phyloP scores from a whole-genome alignment of 768 basidiomycete genomes.

The Fomitopsis pulvina region DNA sequence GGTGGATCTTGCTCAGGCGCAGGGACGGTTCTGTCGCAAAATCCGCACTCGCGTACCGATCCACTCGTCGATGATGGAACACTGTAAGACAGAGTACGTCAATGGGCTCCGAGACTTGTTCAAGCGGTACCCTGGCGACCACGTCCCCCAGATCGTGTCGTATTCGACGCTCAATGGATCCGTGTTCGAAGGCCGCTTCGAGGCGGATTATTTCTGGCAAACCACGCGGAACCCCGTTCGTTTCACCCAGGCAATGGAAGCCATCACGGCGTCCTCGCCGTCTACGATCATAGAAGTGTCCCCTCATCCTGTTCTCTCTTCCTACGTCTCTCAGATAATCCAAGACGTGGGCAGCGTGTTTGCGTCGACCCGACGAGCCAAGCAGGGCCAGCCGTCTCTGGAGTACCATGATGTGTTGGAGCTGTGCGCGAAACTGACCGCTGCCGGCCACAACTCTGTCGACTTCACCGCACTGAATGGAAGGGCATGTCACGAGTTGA shows the following conservation, averaged over 20 bases:
- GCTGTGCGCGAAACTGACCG: constrained; percentile 23
- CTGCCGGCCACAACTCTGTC: constrained; percentile 25
- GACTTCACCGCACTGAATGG: constrained; percentile 28
- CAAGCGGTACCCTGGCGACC: constrained; percentile 24
- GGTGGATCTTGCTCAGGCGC: constrained; percentile 20
- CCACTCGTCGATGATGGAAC: constrained; percentile 34
- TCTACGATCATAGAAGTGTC: constrained; percentile 31
- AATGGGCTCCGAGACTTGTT: constrained; percentile 26
- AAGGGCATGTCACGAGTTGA: neutral
- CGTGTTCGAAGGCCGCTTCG: constrained; percentile 18
- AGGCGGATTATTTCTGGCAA: constrained; percentile 35
- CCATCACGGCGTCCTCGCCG: constrained; percentile 8
- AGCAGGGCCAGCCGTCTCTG: constrained; percentile 11
- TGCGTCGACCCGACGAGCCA: constrained; percentile 23
- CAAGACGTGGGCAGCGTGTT: constrained; percentile 15
- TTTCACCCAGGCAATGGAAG: constrained; percentile 27
- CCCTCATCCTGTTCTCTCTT: constrained; percentile 33
- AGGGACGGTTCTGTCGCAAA: constrained; percentile 29
- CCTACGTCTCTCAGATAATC: constrained; percentile 24
- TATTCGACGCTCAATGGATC: constrained; percentile 33
- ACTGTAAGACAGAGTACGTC: constrained; percentile 25
- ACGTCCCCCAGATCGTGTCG: constrained; percentile 22
- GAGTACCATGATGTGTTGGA: constrained; percentile 23
- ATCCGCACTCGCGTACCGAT: constrained; percentile 31
- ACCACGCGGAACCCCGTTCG: constrained; percentile 31